Percentiles rank a stretch among this genome's conserved stretches.
Conservation (phyloP, 148 eudicot genomes). For the Oxyria digyna region DNA sequence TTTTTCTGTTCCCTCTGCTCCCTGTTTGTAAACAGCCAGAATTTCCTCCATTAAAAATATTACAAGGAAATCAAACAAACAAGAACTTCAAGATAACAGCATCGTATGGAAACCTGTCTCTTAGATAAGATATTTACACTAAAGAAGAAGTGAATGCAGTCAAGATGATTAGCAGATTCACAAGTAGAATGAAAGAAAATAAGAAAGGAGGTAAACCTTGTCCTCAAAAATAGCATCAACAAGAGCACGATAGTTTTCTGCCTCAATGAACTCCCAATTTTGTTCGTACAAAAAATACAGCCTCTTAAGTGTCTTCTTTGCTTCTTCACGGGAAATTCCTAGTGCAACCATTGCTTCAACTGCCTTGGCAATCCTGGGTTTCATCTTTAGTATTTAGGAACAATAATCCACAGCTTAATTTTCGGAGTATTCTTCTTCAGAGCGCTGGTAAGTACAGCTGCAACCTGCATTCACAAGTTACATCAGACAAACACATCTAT, state of each 20-base stretch:
- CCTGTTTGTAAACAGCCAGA: neutral
- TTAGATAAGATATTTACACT: neutral
- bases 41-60: neutral
- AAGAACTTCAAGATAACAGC: neutral
- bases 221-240: conserved; percentile 61
- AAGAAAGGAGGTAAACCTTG: conserved; percentile 28
- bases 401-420: neutral
- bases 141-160: neutral
- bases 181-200: neutral
- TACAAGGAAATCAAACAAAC: neutral
- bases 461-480: neutral
- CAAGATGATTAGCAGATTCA: neutral
- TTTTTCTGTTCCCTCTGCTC: conserved; percentile 9
- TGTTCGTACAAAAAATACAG: conserved; percentile 36
- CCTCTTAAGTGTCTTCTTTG: conserved; percentile 33
- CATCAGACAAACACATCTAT: neutral
- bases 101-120: neutral
- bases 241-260: conserved; percentile 45
- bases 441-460: neutral
- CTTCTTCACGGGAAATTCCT: conserved; percentile 24
- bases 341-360: conserved; percentile 33
- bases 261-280: conserved; percentile 61
- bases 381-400: conserved; percentile 7
- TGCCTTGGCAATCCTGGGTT: conserved; percentile 33
- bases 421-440: neutral